Evolutionary conservation across 331 rosid species (phyloP), one percentile per base, ranked within the genome.

Genomic region (Quercus lobata): DNA sequence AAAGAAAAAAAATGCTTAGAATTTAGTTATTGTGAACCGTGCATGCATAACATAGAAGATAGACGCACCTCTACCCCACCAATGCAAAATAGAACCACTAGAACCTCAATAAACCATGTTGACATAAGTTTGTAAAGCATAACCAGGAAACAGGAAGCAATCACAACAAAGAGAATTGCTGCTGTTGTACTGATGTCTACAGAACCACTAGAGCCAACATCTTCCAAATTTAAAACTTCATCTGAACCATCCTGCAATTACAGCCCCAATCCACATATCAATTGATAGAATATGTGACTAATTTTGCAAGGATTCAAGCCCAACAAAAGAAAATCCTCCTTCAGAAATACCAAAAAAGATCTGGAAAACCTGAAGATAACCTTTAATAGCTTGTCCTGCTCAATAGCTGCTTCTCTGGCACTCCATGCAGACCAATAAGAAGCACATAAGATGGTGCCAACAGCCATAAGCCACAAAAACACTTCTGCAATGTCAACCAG

Each of bases 341-440:
- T 61, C 46, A 41, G 37, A 11, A 63, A 52, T 32, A 69, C 56
- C 71, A 65, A 76, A 72, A 66, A 55, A 44, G 41, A 46, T 53
- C 29, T 21, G 49, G 71, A 76, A 76, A 76, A 73, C 65, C 81
- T 72, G 44, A 75, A 18, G 41, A 72, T 49, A 22, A 96, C 99
- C 94, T 96, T 96, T 81, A 92, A 78, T 65, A 96, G 93, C 86
- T 93, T 93, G 80, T 96, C 98, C 73, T 83, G 92, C 89, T 93
- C 99, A 71, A 93, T 88, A 79, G 92, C 92, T 62, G 90, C 93
- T 90, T 93, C 99, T 87, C 95, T 84, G 46, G 98, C 90, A 73
- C 91, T 88, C 99, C 98, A 92, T n/a, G 98, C 98, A 79, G 99
- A 96, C 99, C 99, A 96, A 85, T 89, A 96, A 57, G 99, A 96